Percentiles rank a stretch among this genome's conserved stretches.
Evolutionary conservation across 2,329 filamentous ascomycete species (phyloP).

Genomic region (Ceratocystis alfenasii): DNA sequence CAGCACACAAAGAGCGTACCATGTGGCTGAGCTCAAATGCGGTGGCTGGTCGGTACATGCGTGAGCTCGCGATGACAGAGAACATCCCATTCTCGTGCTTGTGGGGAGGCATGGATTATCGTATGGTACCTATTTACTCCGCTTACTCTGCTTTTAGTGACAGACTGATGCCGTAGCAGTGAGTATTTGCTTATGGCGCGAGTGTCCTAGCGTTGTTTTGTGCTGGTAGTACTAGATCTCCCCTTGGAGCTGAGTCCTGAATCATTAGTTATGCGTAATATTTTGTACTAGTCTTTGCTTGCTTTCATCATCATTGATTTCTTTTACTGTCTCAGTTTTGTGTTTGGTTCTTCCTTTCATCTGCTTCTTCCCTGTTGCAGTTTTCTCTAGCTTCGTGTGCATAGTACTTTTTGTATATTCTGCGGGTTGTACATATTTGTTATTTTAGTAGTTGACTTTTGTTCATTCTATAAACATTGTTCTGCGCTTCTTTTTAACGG

Average conservation of each 20-base stretch:
- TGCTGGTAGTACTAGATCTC: too few relatives aligned
- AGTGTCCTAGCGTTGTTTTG: not conserved
- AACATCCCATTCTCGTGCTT: not conserved
- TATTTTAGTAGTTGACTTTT: not conserved
- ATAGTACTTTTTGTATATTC: too few relatives aligned
- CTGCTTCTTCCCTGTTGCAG: too few relatives aligned
- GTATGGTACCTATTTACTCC: not conserved
- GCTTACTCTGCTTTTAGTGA: not conserved
- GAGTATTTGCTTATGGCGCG: not conserved
- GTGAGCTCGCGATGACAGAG: not conserved
- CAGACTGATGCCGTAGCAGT: not conserved
- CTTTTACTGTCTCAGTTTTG: not conserved
- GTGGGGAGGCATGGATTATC: not conserved
- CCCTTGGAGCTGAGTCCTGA: not conserved
- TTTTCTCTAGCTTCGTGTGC: too few relatives aligned
- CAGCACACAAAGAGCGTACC: not conserved
- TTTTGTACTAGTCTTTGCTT: too few relatives aligned
- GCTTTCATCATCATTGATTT: not conserved
- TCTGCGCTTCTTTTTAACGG: not conserved
- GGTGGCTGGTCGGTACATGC: slow-evolving; percentile 2
- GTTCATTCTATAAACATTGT: slow-evolving; percentile 6
- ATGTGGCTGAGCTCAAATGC: slow-evolving; percentile 2
- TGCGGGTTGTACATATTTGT: not conserved
- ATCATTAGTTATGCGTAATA: too few relatives aligned
- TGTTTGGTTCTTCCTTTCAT: not conserved